Base-by-base conservation (phyloP, 768 basidiomycete species). In the Pleurotus pulmonarius region DNA sequence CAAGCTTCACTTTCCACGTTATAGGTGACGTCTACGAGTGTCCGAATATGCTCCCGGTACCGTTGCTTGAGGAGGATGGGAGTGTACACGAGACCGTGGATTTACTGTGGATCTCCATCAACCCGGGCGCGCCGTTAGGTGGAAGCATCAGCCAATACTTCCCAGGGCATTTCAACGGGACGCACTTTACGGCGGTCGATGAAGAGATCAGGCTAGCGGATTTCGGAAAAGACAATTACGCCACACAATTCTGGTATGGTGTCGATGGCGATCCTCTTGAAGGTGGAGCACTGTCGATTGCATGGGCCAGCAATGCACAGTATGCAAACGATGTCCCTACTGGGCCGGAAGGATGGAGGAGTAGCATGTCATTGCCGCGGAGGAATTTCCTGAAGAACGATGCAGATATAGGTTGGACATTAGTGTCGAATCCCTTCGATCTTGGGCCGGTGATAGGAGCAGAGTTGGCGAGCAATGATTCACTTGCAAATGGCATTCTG, bases 141-240 rank as follows among this genome's bases (percentile, higher is more conserved):
- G 48, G 25, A 37, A 49, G 48, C 38, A 37, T 49, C n/a, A 37
- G 34, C 13, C 48, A 49, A 22, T 49, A 49, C 34, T 49, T 49
- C 48, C 48, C 48, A 34, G 25, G 48, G 6, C 48, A 26, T 37
- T 49, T 49, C 48, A 49, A 49, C 13, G 34, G 48, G 48, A 49
- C 34, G 34, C 34, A 49, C 13, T 49, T 49, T 13, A 49, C 34
- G 11, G 25, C 48, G 3, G 48, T 49, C 29, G 34, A 49, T 37
- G 34, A 49, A 49, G n/a, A 16, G 34, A 12, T 29, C 29, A n/a
- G 24, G 34, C 24, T 49, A 37, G 15, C 34, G n/a, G 34, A 49
- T 24, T 49, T 49, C 38, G 34, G 48, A 8, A 37, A 34, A 24
- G 48, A 49, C 16, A 37, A 49, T 18, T 49, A 49, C n/a, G 34